Evolutionary conservation across 169 alveolate genomes (phyloP).

Genomic region (Theileria parva): DNA sequence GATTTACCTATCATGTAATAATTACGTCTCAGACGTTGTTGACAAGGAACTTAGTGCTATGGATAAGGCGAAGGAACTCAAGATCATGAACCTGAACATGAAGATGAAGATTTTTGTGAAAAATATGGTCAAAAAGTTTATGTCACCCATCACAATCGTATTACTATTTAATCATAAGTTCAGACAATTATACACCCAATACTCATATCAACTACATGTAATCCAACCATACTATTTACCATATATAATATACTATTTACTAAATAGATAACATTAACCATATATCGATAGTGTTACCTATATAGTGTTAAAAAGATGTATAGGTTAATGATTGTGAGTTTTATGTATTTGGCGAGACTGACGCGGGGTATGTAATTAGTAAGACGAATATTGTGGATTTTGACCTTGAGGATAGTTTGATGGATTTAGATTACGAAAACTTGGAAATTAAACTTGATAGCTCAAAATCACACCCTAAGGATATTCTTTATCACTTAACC

Average conservation of each 20-base stretch:
- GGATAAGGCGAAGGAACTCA: background rate
- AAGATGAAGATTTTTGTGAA: conserved; percentile 41
- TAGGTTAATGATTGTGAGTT: background rate
- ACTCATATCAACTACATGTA: conserved; percentile 10
- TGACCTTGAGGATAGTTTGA: background rate
- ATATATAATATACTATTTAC: no score
- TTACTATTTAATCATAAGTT: conserved; percentile 37
- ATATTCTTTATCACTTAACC: no score
- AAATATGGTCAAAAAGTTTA: conserved; percentile 35
- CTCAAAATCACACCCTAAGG: no score
- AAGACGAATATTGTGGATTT: background rate
- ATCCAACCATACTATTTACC: background rate
- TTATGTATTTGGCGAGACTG: background rate
- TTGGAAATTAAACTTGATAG: background rate
- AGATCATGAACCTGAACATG: background rate
- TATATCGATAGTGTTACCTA: no score
- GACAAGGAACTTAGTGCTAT: background rate
- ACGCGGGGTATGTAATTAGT: background rate
- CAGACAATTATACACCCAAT: background rate
- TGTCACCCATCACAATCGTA: conserved; percentile 54
- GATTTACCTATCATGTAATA: background rate
- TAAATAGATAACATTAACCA: background rate
- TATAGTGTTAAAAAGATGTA: background rate
- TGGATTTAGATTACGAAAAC: background rate
- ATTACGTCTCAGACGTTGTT: background rate